Evolutionary conservation across 805 yeast species (phyloP), one percentile per base, ranked within the genome.

Genomic region (Metschnikowia drakensbergensis): DNA sequence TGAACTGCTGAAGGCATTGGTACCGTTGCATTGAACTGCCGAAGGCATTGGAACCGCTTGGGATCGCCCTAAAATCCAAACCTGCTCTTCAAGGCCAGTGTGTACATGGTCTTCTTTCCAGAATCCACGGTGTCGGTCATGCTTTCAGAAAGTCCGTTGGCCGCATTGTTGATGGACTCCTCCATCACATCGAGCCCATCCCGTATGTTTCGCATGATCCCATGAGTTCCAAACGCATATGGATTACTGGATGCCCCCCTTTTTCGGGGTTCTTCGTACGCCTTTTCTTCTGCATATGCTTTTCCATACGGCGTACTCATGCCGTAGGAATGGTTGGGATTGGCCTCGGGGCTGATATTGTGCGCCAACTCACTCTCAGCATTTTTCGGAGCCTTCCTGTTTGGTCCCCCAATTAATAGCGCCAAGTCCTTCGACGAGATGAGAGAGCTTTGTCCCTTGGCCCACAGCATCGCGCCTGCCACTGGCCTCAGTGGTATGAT

Each of bases 401-500:
- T 79, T 0, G 83, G 84, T 0, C 97, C 97, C 4, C 86, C 88
- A 34, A 92, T 74, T 38, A 88, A 60, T 9, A 60, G 47, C 50
- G 86, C 84, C 45, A 94, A 71, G 52, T 88, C 96, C 1, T 76
- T 73, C 23, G 77, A 64, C 2, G 82, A 69, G n/a, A 84, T 76
- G 52, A 76, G 74, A 17, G 81, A 80, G 0, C 85, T 70, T 39
- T 64, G 69, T 3, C 97, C 97, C 55, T 84, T 81, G 5, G 94
- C 88, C 94, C 97, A 87, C 64, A 85, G 92, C 38, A 87, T 71
- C 0, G 94, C 79, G 33, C 89, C 81, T 5, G 88, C 81, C 4
- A 80, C 75, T 2, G 99, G 99, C 42, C 98, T 75, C 30, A 81
- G 79, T 1, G 96, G 95, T 22, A 85, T 77, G 5, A 77, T 68